A percentile compares a stretch with the other conserved stretches of the same genome.
Conservation (phyloP, 2,329 filamentous ascomycete species). For the Dichotomopilus funicola region DNA sequence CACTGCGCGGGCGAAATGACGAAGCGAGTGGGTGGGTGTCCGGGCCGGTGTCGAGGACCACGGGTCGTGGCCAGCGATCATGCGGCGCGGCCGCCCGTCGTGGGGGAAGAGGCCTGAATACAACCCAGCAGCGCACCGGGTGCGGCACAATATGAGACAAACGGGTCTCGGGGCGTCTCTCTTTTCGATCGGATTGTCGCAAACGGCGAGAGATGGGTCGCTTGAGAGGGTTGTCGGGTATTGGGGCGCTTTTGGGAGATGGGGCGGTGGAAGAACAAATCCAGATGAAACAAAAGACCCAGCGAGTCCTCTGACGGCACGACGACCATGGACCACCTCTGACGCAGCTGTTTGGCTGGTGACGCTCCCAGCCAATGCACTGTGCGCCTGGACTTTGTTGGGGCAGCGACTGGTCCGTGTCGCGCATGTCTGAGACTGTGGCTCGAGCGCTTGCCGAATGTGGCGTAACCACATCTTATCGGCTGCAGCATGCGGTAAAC, state of each 20-base stretch:
- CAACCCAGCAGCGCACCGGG: constrained; percentile 4
- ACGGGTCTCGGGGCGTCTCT: not conserved
- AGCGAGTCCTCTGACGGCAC: not conserved
- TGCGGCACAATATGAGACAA: constrained; percentile 16
- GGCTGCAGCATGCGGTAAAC: not conserved
- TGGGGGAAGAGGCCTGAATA: constrained; percentile 10
- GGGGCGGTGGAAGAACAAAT: not conserved
- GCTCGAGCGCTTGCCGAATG: not conserved
- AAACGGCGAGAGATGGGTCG: constrained; percentile 8
- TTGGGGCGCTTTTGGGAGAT: not conserved
- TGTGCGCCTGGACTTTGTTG: not conserved
- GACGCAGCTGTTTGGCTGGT: constrained; percentile 7
- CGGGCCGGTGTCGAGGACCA: not conserved
- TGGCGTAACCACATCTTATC: constrained; percentile 2
- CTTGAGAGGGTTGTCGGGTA: constrained; percentile 2
- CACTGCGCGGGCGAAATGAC: not conserved
- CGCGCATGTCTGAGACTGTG: not conserved
- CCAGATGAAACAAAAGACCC: constrained; percentile 9
- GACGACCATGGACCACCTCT: not conserved
- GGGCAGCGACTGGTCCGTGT: not conserved
- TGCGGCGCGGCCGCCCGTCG: constrained; percentile 12
- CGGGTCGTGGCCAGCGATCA: constrained; percentile 13
- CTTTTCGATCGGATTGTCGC: constrained; percentile 4
- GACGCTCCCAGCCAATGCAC: constrained; percentile 3
- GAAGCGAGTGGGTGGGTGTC: not conserved